Evolutionary conservation across 2,329 filamentous ascomycete genomes (phyloP).

Genomic region (Dryadomyces sulphureus): DNA sequence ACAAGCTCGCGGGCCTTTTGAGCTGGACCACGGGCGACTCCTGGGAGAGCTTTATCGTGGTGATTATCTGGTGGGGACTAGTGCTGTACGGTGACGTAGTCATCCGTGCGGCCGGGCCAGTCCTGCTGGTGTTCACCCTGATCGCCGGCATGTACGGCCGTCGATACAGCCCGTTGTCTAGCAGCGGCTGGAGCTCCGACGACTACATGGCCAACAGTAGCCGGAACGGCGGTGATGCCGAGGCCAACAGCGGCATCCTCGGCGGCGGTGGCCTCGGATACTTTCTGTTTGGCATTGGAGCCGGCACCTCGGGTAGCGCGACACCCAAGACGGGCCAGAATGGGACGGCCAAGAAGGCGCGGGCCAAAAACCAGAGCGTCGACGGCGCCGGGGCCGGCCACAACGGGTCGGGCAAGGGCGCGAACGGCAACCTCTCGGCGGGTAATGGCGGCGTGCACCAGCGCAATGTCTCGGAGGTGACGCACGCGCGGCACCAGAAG

Average conservation of each 20-base stretch:
- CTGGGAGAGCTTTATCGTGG: conserved; percentile 90
- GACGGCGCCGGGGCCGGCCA: conserved; percentile 13
- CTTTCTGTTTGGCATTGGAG: conserved; percentile 63
- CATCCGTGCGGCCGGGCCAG: conserved; percentile 68
- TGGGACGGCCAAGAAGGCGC: conserved; percentile 9
- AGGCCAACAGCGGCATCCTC: conserved; percentile 25
- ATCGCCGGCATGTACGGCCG: conserved; percentile 88
- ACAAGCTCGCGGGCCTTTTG: conserved; percentile 68
- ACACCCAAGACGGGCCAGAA: conserved; percentile 12
- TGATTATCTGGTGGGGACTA: conserved; percentile 72
- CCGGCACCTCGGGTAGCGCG: conserved; percentile 44
- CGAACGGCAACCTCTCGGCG: background rate
- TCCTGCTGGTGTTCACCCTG: conserved; percentile 63
- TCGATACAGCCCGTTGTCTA: conserved; percentile 79
- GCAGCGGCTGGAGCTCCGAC: conserved; percentile 53
- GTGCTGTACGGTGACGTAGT: conserved; percentile 76
- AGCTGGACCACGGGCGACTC: conserved; percentile 91
- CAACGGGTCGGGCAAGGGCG: conserved; percentile 1
- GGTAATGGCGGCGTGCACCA: conserved; percentile 20
- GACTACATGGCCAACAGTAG: conserved; percentile 20
- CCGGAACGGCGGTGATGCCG: conserved; percentile 8
- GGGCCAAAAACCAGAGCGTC: conserved; percentile 15
- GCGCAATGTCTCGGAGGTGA: conserved; percentile 32
- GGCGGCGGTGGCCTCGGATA: conserved; percentile 8
- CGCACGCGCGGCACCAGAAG: conserved; percentile 69